These are phyloP conservation scores for Penicillium taxi DNA, from an alignment of 495 filamentous ascomycete genomes.

Conservation along the genomic window DNA sequence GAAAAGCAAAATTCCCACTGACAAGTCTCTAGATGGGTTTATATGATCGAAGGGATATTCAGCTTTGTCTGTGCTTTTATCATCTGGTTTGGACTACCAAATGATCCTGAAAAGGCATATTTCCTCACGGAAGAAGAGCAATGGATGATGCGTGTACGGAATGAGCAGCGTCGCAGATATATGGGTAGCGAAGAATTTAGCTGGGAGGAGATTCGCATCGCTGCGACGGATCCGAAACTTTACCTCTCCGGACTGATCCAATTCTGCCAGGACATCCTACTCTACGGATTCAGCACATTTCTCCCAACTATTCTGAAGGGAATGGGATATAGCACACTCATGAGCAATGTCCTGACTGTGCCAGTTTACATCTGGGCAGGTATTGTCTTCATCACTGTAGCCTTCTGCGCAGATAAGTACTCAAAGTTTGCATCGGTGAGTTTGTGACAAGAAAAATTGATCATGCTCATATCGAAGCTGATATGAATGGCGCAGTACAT, in stretches of 20 bases:
- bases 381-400: constrained; percentile 34
- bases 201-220: constrained; percentile 43
- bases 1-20: not conserved
- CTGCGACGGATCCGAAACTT: constrained; percentile 33
- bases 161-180: constrained; percentile 32
- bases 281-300: constrained; percentile 55
- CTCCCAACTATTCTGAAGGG: constrained; percentile 47
- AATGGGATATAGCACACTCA: constrained; percentile 43
- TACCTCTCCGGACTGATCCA: constrained; percentile 40
- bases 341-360: constrained; percentile 40
- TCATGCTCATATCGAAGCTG: constrained; percentile 7
- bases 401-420: constrained; percentile 34
- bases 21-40: constrained; percentile 30
- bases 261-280: constrained; percentile 47
- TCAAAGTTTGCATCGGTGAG: constrained; percentile 31
- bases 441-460: not conserved
- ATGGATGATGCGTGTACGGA: constrained; percentile 43
- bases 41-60: constrained; percentile 49
- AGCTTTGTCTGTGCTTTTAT: constrained; percentile 43
- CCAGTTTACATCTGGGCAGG: constrained; percentile 38
- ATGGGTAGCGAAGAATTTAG: constrained; percentile 44
- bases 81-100: constrained; percentile 49
- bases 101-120: constrained; percentile 46
- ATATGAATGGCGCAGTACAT: too few species aligned
- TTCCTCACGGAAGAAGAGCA: constrained; percentile 45